Base-by-base conservation (phyloP, 83 land plant species). In the Picea abies region DNA sequence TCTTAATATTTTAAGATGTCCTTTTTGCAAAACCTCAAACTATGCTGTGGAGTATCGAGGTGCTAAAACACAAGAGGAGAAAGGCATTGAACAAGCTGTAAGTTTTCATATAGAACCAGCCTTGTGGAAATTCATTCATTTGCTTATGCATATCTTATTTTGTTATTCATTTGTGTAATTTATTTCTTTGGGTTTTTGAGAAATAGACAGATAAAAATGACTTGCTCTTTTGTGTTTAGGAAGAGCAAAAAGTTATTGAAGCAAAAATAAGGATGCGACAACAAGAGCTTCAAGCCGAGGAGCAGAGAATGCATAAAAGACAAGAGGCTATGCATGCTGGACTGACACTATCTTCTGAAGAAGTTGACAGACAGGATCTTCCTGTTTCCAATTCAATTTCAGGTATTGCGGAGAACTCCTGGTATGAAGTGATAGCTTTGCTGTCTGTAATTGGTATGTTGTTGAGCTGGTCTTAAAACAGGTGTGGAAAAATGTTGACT, bases 41-140 rank as follows among this genome's bases (percentile, higher is more conserved):
- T 97, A 97, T 91, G 96, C 93, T 39, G 98, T 97, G 84, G 99
- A 97, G 82, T 97, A 97, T 85, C 90, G 95, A 22, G 99, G 99
- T 69, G 85, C 85, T 63, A 97, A 90, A 84, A 90, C 94, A 41
- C 86, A 90, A 83, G 99, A 97, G 84, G 99, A 97, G 82, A 97
- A 92, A 85, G 95, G 96, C 78, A 78, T 90, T 82, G 98, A 97
- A 82, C 98, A 97, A 91, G 91, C 93, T 65, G 99, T 96, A 86
- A 87, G 92, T 63, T 60, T 23, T 75, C 14, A 56, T 56, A 14
- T 56, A 56, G 60, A 14, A 56, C 15, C 60, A 56, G 60, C 60
- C 60, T 56, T 56, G 16, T 56, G 16, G 60, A 14, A 78, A 60
- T 14, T 44, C 32, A 29, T 44, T 63, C 56, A 56, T 47, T 25